Conservation (phyloP, 805 yeast species). For the Wickerhamiella shivajii region DNA sequence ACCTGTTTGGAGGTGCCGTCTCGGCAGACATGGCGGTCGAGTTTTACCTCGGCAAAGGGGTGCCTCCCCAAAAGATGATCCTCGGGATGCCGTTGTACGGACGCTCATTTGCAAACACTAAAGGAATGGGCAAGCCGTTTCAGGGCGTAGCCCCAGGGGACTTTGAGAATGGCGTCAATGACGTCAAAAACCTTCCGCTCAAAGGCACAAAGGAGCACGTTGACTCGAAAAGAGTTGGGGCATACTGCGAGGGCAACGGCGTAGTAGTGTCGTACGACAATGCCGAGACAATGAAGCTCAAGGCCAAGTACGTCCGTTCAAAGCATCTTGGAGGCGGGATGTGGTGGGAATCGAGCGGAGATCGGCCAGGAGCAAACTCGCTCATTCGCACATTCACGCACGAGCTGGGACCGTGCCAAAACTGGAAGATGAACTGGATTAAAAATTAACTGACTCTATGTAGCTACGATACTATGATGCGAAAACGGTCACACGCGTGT, state of each 20-base stretch:
- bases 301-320: conserved; percentile 42
- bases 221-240: conserved; percentile 41
- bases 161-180: conserved; percentile 36
- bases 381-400: conserved; percentile 15
- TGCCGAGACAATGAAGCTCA: conserved; percentile 34
- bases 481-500: no score
- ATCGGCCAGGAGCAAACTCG: conserved; percentile 24
- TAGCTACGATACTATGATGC: no score
- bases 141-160: conserved; percentile 30
- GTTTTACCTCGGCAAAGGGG: conserved; percentile 30
- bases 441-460: not conserved
- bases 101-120: conserved; percentile 33
- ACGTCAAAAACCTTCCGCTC: conserved; percentile 42
- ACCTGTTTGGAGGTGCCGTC: conserved; percentile 37
- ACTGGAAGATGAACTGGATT: not conserved
- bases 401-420: not conserved
- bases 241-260: conserved; percentile 31
- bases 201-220: conserved; percentile 31
- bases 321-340: conserved; percentile 63
- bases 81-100: conserved; percentile 89
- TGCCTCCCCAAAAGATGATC: conserved; percentile 38
- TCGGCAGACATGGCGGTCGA: conserved; percentile 37
- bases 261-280: conserved; percentile 55
- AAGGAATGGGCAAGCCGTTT: conserved; percentile 31
- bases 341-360: conserved; percentile 94